phyloP scores from a whole-genome alignment of 139 green algal genomes.

The Gonium pectorale region DNA sequence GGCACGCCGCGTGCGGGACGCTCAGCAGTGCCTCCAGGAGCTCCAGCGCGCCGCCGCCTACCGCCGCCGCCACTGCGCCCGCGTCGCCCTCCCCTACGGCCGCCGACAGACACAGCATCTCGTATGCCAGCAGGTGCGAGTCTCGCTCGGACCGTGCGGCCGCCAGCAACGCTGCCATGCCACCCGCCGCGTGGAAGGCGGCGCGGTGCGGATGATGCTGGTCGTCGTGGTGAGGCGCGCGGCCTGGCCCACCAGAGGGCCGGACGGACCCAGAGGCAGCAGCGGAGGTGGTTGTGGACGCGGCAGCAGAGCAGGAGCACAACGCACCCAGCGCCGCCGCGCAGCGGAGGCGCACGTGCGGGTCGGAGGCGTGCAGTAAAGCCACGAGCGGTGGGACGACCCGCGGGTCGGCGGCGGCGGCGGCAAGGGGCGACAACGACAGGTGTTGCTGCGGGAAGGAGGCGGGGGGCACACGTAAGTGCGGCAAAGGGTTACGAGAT shows the following conservation, averaged over 20 bases:
- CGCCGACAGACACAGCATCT: neutral
- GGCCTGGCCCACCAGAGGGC: too few relatives aligned
- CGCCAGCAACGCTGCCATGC: neutral
- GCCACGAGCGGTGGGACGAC: slow-evolving; percentile 30
- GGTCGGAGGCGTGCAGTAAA: neutral
- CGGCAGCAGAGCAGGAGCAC: too few relatives aligned
- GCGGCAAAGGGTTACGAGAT: too few relatives aligned
- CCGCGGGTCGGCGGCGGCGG: neutral
- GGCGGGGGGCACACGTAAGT: too few relatives aligned
- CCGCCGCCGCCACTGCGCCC: slow-evolving; percentile 6
- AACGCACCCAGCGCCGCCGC: slow-evolving; percentile 12
- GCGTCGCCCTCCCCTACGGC: slow-evolving; percentile 13
- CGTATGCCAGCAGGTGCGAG: slow-evolving; percentile 3
- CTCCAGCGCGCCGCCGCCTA: neutral
- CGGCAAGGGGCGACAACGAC: slow-evolving; percentile 19
- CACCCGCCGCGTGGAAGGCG: neutral
- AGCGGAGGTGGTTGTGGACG: too few relatives aligned
- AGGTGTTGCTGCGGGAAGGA: slow-evolving; percentile 38
- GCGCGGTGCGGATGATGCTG: slow-evolving; percentile 1
- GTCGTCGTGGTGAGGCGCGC: neutral
- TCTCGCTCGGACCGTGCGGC: neutral
- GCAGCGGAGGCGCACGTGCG: slow-evolving; percentile 17
- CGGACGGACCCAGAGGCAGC: too few relatives aligned
- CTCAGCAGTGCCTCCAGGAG: slow-evolving; percentile 15
- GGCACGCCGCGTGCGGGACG: neutral